Percentiles rank a stretch among this genome's conserved stretches.
These are phyloP conservation scores for Rhizoclosmatium sp. DNA, from an alignment of 192 early-diverging fungal species.

Conservation along the genomic window DNA sequence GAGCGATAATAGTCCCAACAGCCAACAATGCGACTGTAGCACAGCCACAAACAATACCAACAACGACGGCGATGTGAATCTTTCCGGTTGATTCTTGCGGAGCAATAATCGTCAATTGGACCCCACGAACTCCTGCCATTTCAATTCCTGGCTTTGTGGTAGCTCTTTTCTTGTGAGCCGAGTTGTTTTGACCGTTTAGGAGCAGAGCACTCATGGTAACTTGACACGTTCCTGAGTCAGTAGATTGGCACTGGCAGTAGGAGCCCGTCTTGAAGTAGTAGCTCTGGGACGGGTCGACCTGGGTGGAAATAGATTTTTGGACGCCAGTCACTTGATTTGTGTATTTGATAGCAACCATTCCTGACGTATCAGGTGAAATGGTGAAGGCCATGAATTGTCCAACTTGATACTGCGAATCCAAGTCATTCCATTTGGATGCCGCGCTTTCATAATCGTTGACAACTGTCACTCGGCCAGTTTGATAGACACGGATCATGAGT, in stretches of 20 bases:
- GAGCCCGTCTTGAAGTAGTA: background rate
- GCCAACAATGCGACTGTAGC: too few species aligned
- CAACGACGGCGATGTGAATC: too few species aligned
- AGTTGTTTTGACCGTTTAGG: background rate
- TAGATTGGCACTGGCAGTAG: background rate
- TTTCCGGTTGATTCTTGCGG: too few species aligned
- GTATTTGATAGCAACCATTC: background rate
- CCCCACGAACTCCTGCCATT: too few species aligned
- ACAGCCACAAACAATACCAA: too few species aligned
- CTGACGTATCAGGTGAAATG: background rate
- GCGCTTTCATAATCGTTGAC: background rate
- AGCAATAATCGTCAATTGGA: too few species aligned
- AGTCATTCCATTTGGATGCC: background rate
- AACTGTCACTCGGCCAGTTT: background rate
- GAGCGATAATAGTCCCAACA: too few species aligned
- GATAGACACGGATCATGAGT: background rate
- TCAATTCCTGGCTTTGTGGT: too few species aligned
- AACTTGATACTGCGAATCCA: background rate
- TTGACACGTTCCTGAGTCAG: background rate
- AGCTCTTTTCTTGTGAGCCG: too few species aligned
- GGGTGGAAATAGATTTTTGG: background rate
- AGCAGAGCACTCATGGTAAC: background rate
- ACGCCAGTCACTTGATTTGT: background rate
- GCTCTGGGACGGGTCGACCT: background rate
- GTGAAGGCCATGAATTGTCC: background rate